Evolutionary conservation across 306 rosid genomes (phyloP).

Genomic region (Quercus ilex): DNA sequence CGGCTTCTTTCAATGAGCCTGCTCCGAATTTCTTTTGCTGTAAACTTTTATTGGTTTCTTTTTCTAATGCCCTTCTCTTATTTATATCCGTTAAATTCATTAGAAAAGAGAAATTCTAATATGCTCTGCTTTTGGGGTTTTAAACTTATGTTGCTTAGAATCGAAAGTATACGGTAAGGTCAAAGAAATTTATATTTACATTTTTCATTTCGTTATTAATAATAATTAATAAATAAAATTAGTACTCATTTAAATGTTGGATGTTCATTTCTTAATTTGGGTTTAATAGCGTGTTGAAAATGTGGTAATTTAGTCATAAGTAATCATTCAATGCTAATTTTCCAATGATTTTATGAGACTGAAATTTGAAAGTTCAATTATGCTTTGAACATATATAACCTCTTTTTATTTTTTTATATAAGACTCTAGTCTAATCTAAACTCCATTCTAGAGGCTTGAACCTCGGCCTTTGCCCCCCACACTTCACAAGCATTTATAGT

Average conservation of each 20-base stretch:
- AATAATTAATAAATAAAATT: neutral
- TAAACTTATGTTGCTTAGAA: no score
- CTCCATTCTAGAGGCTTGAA: rapidly evolving
- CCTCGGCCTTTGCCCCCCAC: rapidly evolving
- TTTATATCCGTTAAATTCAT: no score
- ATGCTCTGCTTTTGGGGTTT: no score
- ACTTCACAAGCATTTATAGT: rapidly evolving
- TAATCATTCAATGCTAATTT: neutral
- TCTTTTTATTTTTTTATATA: neutral
- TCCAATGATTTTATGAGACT: neutral
- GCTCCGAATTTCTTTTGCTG: no score
- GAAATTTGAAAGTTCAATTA: neutral
- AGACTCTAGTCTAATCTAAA: rapidly evolving
- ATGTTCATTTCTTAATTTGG: neutral
- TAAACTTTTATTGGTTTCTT: no score
- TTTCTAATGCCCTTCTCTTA: no score
- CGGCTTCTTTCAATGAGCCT: no score
- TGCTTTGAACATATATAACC: neutral
- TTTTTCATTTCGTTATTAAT: no score
- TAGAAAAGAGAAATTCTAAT: no score
- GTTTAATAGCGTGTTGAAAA: neutral
- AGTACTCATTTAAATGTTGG: neutral
- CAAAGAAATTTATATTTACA: no score
- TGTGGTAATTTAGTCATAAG: neutral
- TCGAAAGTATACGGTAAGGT: no score